Evolutionary conservation across 495 filamentous ascomycete genomes (phyloP), one percentile per base, ranked within the genome.

Genomic region (Annulohypoxylon maeteangense): DNA sequence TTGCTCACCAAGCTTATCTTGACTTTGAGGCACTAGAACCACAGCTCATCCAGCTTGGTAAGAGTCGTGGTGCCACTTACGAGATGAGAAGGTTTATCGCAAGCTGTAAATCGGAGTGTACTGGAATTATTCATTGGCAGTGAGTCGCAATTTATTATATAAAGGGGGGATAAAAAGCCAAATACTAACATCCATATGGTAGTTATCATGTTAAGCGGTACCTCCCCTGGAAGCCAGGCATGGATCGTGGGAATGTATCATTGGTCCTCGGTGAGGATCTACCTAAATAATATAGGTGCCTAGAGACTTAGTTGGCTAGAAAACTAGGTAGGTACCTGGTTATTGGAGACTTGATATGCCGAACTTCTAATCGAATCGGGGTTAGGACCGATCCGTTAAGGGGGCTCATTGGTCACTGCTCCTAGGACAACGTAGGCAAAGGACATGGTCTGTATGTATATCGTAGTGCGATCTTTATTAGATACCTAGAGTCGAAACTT

Each of bases 61-160:
- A 54, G 23, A 25, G 36, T 7, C 54, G n/a, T 11, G 55, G 34
- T 8, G n/a, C 11, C 31, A 20, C 4, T 27, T 23, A 40, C 45
- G 55, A 67, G 31, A 67, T 67, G 64, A 54, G 18, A 45, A 54
- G 55, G 38, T 67, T 60, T 36, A 67, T 60, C 27, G 25, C 32
- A 14, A 44, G 34, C 27, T 67, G 64, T 27, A 60, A 22, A 60
- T 45, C 3, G 4, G 14, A 18, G n/a, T 60, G 54, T 32, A 60
- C 64, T 11, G 64, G 64, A 8, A 53, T 67, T 25, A 45, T 60
- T 18, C 22, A 67, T 27, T 67, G 64, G 64, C 40, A 34, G 64
- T 60, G 12, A 54, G 64, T 60, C n/a, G 4, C 3, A 34, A 42
- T 11, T 29, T 4, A 12, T 31, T 36, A 32, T 44, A 12, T 27